Conservation (phyloP, 148 eudicot species). For the Selenicereus undatus region DNA sequence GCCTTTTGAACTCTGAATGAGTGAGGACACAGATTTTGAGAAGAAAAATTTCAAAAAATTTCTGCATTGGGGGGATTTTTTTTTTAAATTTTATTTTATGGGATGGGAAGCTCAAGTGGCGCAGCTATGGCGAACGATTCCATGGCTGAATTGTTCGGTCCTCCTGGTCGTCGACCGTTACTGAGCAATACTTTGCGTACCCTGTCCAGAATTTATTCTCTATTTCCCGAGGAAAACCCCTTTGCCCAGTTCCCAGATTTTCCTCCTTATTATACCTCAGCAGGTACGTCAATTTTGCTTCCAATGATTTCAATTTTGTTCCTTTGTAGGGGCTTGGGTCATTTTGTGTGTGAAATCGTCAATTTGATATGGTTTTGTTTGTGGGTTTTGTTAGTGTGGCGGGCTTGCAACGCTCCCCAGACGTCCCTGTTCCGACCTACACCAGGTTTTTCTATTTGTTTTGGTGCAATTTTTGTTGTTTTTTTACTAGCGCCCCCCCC, state of each 20-base stretch:
- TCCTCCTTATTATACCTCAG: background rate
- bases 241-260: slow-evolving; percentile 2
- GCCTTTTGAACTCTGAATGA: background rate
- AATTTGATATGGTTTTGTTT: background rate
- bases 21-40: background rate
- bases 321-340: background rate
- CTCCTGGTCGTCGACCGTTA: slow-evolving; percentile 17
- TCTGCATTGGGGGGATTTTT: too few species aligned
- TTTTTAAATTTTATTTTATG: background rate
- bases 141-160: slow-evolving; percentile 14
- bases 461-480: background rate
- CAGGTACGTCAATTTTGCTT: background rate
- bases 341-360: background rate
- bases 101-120: slow-evolving; percentile 11
- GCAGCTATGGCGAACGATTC: background rate
- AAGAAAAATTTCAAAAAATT: background rate
- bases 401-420: background rate
- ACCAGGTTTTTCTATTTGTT: slow-evolving; percentile 4
- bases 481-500: too few species aligned
- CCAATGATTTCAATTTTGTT: background rate
- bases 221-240: slow-evolving; percentile 27
- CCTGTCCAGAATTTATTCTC: slow-evolving; percentile 9
- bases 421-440: background rate
- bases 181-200: slow-evolving; percentile 16
- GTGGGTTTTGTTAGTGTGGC: slow-evolving; percentile 8